Base-by-base conservation (phyloP, 192 early-diverging fungal species). In the Borealophlyctis nickersoniae region DNA sequence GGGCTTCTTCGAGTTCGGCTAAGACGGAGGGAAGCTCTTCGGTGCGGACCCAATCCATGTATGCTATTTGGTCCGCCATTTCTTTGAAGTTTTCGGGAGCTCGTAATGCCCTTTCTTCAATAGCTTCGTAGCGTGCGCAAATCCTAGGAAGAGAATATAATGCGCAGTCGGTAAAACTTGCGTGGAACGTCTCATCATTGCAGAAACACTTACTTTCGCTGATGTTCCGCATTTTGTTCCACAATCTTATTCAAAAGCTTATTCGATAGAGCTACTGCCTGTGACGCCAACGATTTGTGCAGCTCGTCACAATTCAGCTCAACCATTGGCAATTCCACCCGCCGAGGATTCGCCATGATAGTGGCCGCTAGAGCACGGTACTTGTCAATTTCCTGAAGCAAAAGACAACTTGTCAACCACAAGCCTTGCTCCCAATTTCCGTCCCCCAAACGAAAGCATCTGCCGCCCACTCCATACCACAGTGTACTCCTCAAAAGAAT, bases 1-100 rank as follows among this genome's bases (percentile, higher is more conserved):
- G 73, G 1, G 80, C 75, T 50, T 81, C 65, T 32, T 87, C 85
- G 19, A 87, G 69, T 32, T 81, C 79, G 13, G 36, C 36, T 0
- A 82, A 36, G 14, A 87, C 73, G 5, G 36, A 49, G 13, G 85
- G 85, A 2, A 87, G 67, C 19, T 80, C 73, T n/a, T 52, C 60
- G 22, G 66, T 71, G 3, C 67, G 59, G 16, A 80, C 74, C 1
- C 53, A 36, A 36, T 83, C 75, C 78, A 87, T 86, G 57, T 81
- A 81, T 56, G 70, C 78, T 66, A 87, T 77, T 50, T 81, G 80
- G 16, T 87, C 85, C 2, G 84, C 85, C 83, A 87, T 83, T 55
- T 85, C 83, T 50, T 86, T 82, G 55, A 87, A 85, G 62, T 73
- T 75, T 60, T 87, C 85, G 1, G 85, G 85, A 0, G 76, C 67